phyloP scores from a whole-genome alignment of 208 protist genomes.

The Herpetomonas muscarum region DNA sequence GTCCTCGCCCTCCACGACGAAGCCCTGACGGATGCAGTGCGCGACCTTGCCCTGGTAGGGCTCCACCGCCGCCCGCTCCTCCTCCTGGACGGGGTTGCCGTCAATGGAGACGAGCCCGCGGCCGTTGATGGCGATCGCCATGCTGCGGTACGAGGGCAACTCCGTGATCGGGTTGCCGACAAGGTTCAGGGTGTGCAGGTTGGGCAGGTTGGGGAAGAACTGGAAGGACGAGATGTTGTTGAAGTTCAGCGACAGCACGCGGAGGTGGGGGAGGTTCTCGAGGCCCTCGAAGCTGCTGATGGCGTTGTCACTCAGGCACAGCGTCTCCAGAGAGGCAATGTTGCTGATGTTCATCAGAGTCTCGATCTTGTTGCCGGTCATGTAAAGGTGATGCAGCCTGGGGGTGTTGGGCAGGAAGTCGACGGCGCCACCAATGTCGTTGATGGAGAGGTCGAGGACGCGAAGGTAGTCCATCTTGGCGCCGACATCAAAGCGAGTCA shows the following conservation, averaged over 20 bases:
- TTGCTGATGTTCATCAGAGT: slow-evolving; percentile 77
- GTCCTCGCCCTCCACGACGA: slow-evolving; percentile 84
- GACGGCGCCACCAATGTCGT: slow-evolving; percentile 82
- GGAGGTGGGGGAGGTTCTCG: slow-evolving; percentile 78
- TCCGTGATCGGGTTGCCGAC: slow-evolving; percentile 89
- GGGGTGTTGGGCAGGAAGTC: slow-evolving; percentile 82
- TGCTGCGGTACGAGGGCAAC: slow-evolving; percentile 80
- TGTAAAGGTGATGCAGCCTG: slow-evolving; percentile 87
- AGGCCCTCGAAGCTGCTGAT: slow-evolving; percentile 90
- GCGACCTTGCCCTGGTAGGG: slow-evolving; percentile 89
- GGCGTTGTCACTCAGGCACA: slow-evolving; percentile 90
- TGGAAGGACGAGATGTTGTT: slow-evolving; percentile 90
- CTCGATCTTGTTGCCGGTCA: slow-evolving; percentile 91
- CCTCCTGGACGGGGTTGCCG: slow-evolving; percentile 77
- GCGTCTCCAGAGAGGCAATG: slow-evolving; percentile 78
- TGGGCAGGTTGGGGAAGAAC: slow-evolving; percentile 76
- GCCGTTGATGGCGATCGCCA: slow-evolving; percentile 88
- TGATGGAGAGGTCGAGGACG: slow-evolving; percentile 90
- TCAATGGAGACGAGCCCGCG: slow-evolving; percentile 82
- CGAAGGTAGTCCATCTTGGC: slow-evolving; percentile 80
- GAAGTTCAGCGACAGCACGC: slow-evolving; percentile 92
- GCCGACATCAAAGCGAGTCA: slow-evolving; percentile 80
- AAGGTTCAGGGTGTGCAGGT: slow-evolving; percentile 88
- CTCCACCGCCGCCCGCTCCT: slow-evolving; percentile 80
- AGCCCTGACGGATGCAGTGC: slow-evolving; percentile 87